Evolutionary conservation across 2,329 filamentous ascomycete genomes (phyloP).

Genomic region (Botryotinia convoluta): DNA sequence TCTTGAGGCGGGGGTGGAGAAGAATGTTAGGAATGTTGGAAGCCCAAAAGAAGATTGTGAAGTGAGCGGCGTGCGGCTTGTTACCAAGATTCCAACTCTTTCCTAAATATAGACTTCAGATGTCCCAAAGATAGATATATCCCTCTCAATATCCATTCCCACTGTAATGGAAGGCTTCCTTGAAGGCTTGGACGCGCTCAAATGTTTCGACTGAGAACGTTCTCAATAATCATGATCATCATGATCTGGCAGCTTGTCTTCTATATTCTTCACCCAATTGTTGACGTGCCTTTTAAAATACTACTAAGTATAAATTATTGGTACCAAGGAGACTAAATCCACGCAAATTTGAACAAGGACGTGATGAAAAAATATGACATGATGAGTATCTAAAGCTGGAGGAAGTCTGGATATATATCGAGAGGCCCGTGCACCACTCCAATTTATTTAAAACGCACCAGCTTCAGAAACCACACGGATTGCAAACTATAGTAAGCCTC

Average conservation of each 20-base stretch:
- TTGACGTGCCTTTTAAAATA: neutral
- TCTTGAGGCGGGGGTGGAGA: neutral
- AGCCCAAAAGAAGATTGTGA: neutral
- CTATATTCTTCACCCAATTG: neutral
- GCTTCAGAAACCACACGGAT: neutral
- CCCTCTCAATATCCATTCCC: neutral
- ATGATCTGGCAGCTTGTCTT: neutral
- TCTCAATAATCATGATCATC: neutral
- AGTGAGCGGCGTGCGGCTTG: neutral
- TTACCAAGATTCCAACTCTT: neutral
- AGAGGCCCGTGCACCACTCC: neutral
- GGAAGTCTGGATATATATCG: neutral
- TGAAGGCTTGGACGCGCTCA: neutral
- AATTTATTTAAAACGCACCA: neutral
- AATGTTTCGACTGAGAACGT: neutral
- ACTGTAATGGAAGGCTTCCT: neutral
- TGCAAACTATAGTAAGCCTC: neutral
- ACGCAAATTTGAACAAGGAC: neutral
- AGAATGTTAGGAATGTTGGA: constrained; percentile 3
- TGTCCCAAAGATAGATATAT: neutral
- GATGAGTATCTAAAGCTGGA: neutral
- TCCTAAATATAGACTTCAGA: neutral
- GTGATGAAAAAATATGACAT: neutral
- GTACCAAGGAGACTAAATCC: neutral
- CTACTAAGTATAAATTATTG: neutral